Conservation (phyloP, 129 eudicot genomes). For the carrot (Daucus carota) region DNA sequence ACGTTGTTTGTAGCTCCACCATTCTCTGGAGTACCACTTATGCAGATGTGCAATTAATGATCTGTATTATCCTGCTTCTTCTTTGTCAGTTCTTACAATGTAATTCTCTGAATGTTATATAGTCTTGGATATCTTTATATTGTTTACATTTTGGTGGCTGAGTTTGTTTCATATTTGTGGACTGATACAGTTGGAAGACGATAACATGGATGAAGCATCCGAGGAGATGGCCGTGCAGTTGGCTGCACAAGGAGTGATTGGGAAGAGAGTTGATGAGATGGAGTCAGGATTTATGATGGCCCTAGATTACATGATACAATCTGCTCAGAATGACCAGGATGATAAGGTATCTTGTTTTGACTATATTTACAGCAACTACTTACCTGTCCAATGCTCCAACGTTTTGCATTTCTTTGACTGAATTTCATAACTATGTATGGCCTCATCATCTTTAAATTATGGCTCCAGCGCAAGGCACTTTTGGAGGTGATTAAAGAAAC, state of each 20-base stretch:
- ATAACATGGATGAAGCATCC: conserved; percentile 90
- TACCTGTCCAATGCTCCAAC: background rate
- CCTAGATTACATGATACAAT: conserved; percentile 88
- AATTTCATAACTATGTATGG: background rate
- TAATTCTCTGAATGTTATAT: background rate
- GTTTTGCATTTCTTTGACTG: background rate
- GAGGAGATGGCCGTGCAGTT: conserved; percentile 82
- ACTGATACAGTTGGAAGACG: conserved; percentile 66
- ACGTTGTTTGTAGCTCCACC: background rate
- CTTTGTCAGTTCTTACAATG: background rate
- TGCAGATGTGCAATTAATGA: background rate
- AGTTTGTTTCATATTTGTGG: background rate
- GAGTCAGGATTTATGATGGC: conserved; percentile 98
- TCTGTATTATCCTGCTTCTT: background rate
- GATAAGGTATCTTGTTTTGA: conserved; percentile 44
- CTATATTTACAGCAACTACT: background rate
- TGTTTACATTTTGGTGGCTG: background rate
- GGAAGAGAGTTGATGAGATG: conserved; percentile 98
- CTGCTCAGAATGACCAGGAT: conserved; percentile 76
- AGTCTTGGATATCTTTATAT: background rate
- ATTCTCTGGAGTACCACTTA: background rate
- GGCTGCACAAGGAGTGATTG: conserved; percentile 99
- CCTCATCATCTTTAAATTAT: background rate
- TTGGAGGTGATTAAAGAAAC: conserved; percentile 92
- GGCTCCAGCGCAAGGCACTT: conserved; percentile 66